phyloP scores from a whole-genome alignment of 2,329 filamentous ascomycete species.

The Colletotrichum sp. region DNA sequence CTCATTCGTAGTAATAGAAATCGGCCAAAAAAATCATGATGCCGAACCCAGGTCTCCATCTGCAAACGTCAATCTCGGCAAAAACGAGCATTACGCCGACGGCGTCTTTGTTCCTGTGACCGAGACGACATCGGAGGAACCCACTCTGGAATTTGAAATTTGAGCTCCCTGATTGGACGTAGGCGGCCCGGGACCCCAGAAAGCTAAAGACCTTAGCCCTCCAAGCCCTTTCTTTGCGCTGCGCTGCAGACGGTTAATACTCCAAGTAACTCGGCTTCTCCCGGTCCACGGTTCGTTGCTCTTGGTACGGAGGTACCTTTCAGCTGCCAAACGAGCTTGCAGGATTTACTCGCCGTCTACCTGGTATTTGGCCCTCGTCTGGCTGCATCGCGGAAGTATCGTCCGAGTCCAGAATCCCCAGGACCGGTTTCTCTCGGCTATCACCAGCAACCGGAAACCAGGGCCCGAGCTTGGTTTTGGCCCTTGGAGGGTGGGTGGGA shows the following conservation, averaged over 20 bases:
- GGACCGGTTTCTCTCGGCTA: slow-evolving; percentile 24
- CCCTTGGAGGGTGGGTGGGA: not conserved
- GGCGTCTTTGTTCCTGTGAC: not conserved
- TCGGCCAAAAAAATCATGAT: not conserved
- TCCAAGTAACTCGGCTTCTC: slow-evolving; percentile 2
- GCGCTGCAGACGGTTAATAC: not conserved
- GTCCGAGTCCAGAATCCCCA: not conserved
- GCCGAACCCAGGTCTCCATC: not conserved
- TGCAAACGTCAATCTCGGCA: not conserved
- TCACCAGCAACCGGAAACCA: slow-evolving; percentile 9
- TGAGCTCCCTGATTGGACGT: slow-evolving; percentile 8
- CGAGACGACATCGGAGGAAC: slow-evolving; percentile 14
- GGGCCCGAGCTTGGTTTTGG: slow-evolving; percentile 7
- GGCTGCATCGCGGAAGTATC: not conserved
- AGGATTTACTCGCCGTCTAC: not conserved
- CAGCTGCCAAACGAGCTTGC: slow-evolving; percentile 10
- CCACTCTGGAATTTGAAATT: slow-evolving; percentile 7
- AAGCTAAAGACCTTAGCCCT: not conserved
- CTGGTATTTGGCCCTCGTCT: rapidly evolving
- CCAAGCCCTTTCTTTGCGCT: not conserved
- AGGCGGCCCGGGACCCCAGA: not conserved
- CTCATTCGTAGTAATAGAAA: not conserved
- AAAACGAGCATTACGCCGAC: slow-evolving; percentile 3
- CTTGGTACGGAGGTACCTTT: slow-evolving; percentile 15
- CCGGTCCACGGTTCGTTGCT: not conserved